A percentile compares a stretch with the other conserved stretches of the same genome.
Conservation (phyloP, 345 rosid species). For the Iberis pinnata region DNA sequence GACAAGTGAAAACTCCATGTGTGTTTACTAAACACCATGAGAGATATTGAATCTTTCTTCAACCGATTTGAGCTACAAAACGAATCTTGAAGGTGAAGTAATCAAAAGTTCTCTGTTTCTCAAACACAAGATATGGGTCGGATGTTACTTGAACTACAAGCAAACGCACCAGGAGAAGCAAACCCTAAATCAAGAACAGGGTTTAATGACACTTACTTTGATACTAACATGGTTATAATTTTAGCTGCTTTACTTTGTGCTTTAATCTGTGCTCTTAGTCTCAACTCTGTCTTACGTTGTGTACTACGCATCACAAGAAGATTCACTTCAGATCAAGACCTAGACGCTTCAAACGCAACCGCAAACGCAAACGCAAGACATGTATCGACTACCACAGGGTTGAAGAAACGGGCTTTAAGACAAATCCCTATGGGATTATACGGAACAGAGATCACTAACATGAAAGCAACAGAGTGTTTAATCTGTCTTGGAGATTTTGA, state of each 20-base stretch:
- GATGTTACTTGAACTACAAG: conserved; percentile 19
- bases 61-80: conserved; percentile 1
- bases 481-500: conserved; percentile 65
- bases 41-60: not conserved
- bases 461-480: conserved; percentile 57
- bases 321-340: not conserved
- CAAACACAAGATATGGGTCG: conserved; percentile 20
- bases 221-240: conserved; percentile 71
- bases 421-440: conserved; percentile 48
- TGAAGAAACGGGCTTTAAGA: conserved; percentile 47
- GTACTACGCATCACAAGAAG: conserved; percentile 52
- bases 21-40: no score
- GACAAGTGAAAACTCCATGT: no score
- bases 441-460: conserved; percentile 31
- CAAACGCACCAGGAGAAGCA: conserved; percentile 15
- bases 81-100: conserved; percentile 19
- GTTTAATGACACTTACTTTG: conserved; percentile 37
- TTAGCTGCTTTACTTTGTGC: conserved; percentile 64
- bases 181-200: conserved; percentile 21
- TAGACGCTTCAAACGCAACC: conserved; percentile 31
- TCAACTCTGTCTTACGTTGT: conserved; percentile 56
- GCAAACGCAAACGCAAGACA: conserved; percentile 19
- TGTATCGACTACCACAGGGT: conserved; percentile 44
- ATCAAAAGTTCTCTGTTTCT: conserved; percentile 6
- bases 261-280: conserved; percentile 55